Percentiles rank a stretch among this genome's conserved stretches.
Conservation (phyloP, 495 filamentous ascomycete species). For the Bombardia bombarda region DNA sequence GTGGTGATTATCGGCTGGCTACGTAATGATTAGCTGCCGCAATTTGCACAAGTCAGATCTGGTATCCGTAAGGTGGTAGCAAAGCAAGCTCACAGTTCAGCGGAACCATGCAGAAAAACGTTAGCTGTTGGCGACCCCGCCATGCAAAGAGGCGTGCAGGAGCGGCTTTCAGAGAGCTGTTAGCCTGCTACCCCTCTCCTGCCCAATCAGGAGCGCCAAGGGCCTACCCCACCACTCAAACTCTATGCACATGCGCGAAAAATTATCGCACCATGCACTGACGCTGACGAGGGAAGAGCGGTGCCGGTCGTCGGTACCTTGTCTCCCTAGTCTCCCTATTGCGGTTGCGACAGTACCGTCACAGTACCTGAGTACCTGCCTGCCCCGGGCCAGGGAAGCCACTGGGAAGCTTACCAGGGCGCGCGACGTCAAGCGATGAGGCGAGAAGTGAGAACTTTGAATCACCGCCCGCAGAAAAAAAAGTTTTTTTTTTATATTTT, state of each 20-base stretch:
- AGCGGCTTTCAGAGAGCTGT: too few species aligned
- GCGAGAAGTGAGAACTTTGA: conserved; percentile 5
- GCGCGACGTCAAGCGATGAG: conserved; percentile 17
- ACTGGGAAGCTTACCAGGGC: too few species aligned
- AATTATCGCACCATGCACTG: background rate
- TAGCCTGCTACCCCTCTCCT: background rate
- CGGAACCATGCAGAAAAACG: background rate
- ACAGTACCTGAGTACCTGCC: background rate
- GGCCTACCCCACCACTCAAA: conserved; percentile 10
- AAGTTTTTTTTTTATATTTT: conserved; percentile 15
- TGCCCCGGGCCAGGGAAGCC: too few species aligned
- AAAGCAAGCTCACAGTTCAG: too few species aligned
- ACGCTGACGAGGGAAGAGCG: background rate
- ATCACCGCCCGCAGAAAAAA: conserved; percentile 12
- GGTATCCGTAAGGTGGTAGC: too few species aligned
- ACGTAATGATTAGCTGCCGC: too few species aligned
- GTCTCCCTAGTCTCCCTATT: background rate
- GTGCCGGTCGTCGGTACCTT: background rate
- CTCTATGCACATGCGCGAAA: background rate
- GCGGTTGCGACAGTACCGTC: background rate
- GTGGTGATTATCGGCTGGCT: too few species aligned
- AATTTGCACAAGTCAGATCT: background rate
- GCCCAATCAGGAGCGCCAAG: conserved; percentile 10
- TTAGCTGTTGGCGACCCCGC: conserved; percentile 1
- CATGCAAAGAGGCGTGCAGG: conserved; percentile 4